phyloP scores from a whole-genome alignment of 805 yeast species.

The Millerozyma acaciae region DNA sequence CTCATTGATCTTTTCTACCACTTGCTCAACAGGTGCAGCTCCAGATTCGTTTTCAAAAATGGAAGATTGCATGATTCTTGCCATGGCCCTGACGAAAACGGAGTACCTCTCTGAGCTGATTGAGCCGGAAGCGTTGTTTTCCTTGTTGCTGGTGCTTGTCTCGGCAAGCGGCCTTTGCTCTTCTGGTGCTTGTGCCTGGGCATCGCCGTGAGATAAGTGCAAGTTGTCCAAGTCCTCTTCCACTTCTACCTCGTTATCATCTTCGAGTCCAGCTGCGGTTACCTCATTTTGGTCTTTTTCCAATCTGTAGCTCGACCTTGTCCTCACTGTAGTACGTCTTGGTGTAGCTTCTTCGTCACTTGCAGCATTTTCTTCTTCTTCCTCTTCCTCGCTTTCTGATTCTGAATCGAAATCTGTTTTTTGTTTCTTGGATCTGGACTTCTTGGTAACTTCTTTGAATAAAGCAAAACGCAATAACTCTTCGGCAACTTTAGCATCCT shows the following conservation, averaged over 20 bases:
- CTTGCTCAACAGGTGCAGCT: conserved; percentile 30
- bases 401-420: conserved; percentile 18
- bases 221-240: conserved; percentile 26
- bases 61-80: conserved; percentile 27
- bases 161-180: conserved; percentile 23
- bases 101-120: conserved; percentile 33
- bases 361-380: conserved; percentile 27
- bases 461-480: conserved; percentile 79
- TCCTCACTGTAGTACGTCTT: conserved; percentile 17
- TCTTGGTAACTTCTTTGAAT: conserved; percentile 64
- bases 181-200: conserved; percentile 14
- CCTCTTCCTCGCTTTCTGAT: conserved; percentile 30
- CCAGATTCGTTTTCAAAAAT: conserved; percentile 29
- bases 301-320: conserved; percentile 11
- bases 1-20: conserved; percentile 30
- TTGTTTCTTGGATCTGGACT: conserved; percentile 30
- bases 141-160: conserved; percentile 12
- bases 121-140: conserved; percentile 15
- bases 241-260: conserved; percentile 14
- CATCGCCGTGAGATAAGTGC: too few relatives aligned
- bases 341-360: conserved; percentile 16
- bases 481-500: conserved; percentile 85
- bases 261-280: conserved; percentile 8
- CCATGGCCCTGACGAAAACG: conserved; percentile 27
- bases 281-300: conserved; percentile 1